Conservation (phyloP, 2,329 filamentous ascomycete species). For the Hysterium pulicare region DNA sequence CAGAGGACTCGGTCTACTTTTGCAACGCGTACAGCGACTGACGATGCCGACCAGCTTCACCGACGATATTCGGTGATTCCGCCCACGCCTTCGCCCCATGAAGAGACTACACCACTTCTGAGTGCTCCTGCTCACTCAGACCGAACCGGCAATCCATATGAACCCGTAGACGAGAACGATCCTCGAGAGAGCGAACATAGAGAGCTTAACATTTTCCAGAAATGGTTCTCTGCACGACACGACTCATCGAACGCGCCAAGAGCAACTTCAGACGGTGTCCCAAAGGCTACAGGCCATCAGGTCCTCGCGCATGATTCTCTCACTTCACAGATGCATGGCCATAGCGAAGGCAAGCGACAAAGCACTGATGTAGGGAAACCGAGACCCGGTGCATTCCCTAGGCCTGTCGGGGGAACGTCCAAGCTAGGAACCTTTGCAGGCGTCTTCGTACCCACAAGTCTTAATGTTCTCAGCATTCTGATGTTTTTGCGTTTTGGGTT, state of each 20-base stretch:
- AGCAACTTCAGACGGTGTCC: conserved; percentile 5
- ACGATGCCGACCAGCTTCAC: conserved; percentile 44
- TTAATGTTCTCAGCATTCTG: conserved; percentile 85
- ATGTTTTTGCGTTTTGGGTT: conserved; percentile 90
- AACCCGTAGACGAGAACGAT: conserved; percentile 5
- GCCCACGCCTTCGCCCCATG: conserved; percentile 17
- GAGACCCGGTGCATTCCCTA: conserved; percentile 35
- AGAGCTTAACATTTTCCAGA: conserved; percentile 16
- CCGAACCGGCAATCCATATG: conserved; percentile 1
- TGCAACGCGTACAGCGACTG: conserved; percentile 43
- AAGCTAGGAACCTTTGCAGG: conserved; percentile 68
- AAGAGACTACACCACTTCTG: conserved; percentile 34
- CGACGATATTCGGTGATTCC: conserved; percentile 34
- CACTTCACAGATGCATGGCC: conserved; percentile 19
- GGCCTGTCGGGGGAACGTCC: conserved; percentile 42
- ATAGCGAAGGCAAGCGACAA: conserved; percentile 22
- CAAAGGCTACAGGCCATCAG: conserved; percentile 14
- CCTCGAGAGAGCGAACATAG: conserved; percentile 17
- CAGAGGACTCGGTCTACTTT: conserved; percentile 42
- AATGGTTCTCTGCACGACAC: conserved; percentile 20
- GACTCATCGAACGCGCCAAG: neutral
- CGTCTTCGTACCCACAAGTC: conserved; percentile 80
- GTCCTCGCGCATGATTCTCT: conserved; percentile 15
- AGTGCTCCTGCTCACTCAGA: conserved; percentile 4
- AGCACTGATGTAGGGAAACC: conserved; percentile 24